Evolutionary conservation across 495 filamentous ascomycete genomes (phyloP).

Genomic region (Xylaria nigripes): DNA sequence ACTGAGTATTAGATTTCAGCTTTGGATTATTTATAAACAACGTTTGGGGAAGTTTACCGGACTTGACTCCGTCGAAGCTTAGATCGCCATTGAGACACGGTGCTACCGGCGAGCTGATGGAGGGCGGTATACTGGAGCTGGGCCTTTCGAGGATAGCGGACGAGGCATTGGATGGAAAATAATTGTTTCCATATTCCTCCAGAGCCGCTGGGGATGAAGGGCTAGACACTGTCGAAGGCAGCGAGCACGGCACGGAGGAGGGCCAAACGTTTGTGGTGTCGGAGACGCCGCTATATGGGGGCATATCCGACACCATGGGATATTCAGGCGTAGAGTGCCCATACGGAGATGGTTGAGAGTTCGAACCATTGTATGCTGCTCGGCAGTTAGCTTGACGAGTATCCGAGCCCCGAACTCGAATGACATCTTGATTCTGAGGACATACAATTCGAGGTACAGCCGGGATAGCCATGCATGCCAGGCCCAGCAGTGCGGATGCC

Average conservation of each 20-base stretch:
- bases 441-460: neutral
- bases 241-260: slow-evolving; percentile 20
- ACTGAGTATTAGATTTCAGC: slow-evolving; percentile 15
- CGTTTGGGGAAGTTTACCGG: slow-evolving; percentile 14
- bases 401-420: too few relatives aligned
- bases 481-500: slow-evolving; percentile 12
- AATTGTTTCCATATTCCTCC: slow-evolving; percentile 32
- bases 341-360: slow-evolving; percentile 11
- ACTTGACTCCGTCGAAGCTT: slow-evolving; percentile 22
- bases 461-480: slow-evolving; percentile 12
- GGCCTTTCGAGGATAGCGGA: slow-evolving; percentile 25
- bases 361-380: slow-evolving; percentile 14
- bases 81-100: slow-evolving; percentile 16
- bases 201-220: slow-evolving; percentile 32
- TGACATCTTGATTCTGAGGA: neutral
- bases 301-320: slow-evolving; percentile 17
- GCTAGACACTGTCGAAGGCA: slow-evolving; percentile 34
- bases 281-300: slow-evolving; percentile 26
- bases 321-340: slow-evolving; percentile 16
- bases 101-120: slow-evolving; percentile 14
- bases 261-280: slow-evolving; percentile 32
- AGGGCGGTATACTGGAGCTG: slow-evolving; percentile 19
- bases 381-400: slow-evolving; percentile 16
- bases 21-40: neutral
- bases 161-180: slow-evolving; percentile 33